Conservation (phyloP, 176 grass and related monocot species). For the Poa annua region DNA sequence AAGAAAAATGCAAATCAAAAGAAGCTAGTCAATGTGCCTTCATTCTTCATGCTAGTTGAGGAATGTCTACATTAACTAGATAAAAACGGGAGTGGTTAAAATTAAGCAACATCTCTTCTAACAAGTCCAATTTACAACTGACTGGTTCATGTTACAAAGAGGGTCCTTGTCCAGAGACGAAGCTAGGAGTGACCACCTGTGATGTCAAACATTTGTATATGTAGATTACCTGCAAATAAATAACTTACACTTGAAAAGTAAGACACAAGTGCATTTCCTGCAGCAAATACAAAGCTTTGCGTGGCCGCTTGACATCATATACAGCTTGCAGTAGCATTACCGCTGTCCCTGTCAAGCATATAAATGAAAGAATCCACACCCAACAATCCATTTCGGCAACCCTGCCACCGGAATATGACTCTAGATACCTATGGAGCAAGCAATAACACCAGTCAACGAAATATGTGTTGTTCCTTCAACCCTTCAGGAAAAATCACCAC, state of each 20-base stretch:
- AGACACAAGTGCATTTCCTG: too few relatives aligned
- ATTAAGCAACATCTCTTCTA: neutral
- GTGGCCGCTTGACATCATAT: too few relatives aligned
- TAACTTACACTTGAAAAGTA: too few relatives aligned
- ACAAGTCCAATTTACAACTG: neutral
- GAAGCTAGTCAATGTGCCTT: too few relatives aligned
- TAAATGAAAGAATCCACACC: neutral
- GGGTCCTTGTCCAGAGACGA: neutral
- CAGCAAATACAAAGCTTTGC: too few relatives aligned
- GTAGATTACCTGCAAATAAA: too few relatives aligned
- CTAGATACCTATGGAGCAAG: neutral
- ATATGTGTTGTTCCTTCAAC: neutral
- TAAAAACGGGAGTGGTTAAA: neutral
- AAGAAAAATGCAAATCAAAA: too few relatives aligned
- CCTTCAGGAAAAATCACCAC: neutral
- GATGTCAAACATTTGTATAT: too few relatives aligned
- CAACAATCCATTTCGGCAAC: neutral
- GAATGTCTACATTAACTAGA: too few relatives aligned
- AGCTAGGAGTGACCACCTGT: too few relatives aligned
- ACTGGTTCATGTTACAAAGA: neutral
- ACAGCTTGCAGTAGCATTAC: too few relatives aligned
- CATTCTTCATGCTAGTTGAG: too few relatives aligned
- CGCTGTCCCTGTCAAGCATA: neutral
- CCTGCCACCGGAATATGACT: neutral
- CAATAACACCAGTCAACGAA: neutral